phyloP scores from a whole-genome alignment of 2,329 filamentous ascomycete species.

The Penicillium sp. region DNA sequence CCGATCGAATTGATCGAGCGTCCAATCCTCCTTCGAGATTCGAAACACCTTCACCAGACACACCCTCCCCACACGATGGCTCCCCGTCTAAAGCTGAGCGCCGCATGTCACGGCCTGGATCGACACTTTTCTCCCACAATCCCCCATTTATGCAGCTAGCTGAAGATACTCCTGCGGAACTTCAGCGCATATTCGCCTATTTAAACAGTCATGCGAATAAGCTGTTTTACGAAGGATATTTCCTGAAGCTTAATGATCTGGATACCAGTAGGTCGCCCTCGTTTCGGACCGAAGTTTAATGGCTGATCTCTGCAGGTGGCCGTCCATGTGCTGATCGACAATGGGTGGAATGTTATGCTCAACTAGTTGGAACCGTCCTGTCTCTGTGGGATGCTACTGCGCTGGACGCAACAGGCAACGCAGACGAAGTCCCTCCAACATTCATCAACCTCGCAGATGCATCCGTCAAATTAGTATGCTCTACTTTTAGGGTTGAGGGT shows the following conservation, averaged over 20 bases:
- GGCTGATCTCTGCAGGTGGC: constrained; percentile 65
- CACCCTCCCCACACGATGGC: constrained; percentile 40
- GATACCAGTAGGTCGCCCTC: constrained; percentile 74
- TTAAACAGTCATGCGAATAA: constrained; percentile 96
- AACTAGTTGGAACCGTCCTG: constrained; percentile 91
- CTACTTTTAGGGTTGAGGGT: background rate
- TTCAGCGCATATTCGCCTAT: constrained; percentile 91
- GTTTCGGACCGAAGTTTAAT: background rate
- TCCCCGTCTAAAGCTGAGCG: constrained; percentile 53
- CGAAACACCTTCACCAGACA: constrained; percentile 42
- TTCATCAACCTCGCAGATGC: constrained; percentile 98
- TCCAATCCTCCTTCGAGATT: constrained; percentile 31
- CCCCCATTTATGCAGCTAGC: constrained; percentile 84
- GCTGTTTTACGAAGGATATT: constrained; percentile 96
- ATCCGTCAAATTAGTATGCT: constrained; percentile 90
- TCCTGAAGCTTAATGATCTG: constrained; percentile 93
- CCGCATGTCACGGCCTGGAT: constrained; percentile 68
- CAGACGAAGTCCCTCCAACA: constrained; percentile 83
- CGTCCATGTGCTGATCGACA: constrained; percentile 82
- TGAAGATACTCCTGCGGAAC: constrained; percentile 85
- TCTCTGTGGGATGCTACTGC: constrained; percentile 95
- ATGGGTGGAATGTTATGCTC: constrained; percentile 97
- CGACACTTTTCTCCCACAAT: constrained; percentile 84
- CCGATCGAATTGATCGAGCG: constrained; percentile 34
- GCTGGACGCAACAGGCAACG: constrained; percentile 82